Evolutionary conservation across 169 alveolate species (phyloP).

Genomic region (Plasmodium sp.): DNA sequence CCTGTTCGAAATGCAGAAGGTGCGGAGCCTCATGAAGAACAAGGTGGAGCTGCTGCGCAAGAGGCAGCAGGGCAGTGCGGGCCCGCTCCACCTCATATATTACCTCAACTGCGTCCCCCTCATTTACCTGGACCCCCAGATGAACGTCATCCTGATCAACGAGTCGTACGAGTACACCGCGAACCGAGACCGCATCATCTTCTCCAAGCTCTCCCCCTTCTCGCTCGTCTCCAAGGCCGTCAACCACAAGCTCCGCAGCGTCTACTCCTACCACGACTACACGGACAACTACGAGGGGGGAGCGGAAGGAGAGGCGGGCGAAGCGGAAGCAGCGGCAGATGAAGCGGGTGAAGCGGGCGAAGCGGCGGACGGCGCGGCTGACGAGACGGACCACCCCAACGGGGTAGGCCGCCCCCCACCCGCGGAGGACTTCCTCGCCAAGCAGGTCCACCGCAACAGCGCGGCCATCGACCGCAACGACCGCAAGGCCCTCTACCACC

Average conservation of each 20-base stretch:
- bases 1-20: conserved; percentile 49
- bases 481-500: conserved; percentile 41
- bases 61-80: neutral
- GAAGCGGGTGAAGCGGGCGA: no score
- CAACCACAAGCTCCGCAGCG: conserved; percentile 25
- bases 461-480: conserved; percentile 29
- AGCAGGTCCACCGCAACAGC: neutral
- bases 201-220: conserved; percentile 67
- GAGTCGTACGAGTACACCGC: conserved; percentile 45
- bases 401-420: neutral
- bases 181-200: conserved; percentile 35
- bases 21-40: conserved; percentile 8
- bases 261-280: conserved; percentile 58
- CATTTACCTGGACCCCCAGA: conserved; percentile 52
- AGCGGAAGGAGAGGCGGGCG: neutral
- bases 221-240: conserved; percentile 13
- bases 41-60: conserved; percentile 8
- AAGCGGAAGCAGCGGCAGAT: no score
- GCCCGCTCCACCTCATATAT: conserved; percentile 4
- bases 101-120: conserved; percentile 45
- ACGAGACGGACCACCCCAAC: neutral
- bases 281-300: conserved; percentile 18
- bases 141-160: conserved; percentile 68
- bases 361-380: neutral
- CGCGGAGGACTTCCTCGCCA: neutral